Base-by-base conservation (phyloP, 768 basidiomycete species). In the Guyanaporus albipodus region DNA sequence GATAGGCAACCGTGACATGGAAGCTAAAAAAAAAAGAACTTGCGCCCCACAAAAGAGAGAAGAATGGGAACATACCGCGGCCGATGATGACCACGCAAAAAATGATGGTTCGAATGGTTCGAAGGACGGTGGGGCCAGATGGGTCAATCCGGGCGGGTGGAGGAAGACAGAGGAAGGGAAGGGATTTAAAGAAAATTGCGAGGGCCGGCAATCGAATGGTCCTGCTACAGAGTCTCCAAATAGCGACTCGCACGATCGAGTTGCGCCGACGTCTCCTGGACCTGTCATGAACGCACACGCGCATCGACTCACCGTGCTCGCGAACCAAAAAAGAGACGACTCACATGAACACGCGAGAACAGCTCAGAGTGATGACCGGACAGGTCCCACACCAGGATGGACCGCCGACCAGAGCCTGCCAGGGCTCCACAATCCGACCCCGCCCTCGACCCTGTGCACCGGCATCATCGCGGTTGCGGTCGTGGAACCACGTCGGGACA, bases 331-430 rank as follows among this genome's bases (percentile, higher is more conserved):
- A 9, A 6, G 4, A 11, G 6, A 8, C 5, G 40, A 61, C 77
- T 54, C 48, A 86, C 85, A 57, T 82, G 74, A 8, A 53, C 49
- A 9, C 62, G 49, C 37, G 73, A 67, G 57, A 87, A 87, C 0
- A 75, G 69, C 52, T 75, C 61, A 49, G 87, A 86, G 52, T 87
- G 85, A 59, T 86, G 63, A 0, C 85, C 85, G 0, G 83, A 79
- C 4, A 87, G 76, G 50, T 80, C 76, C 33, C 78, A 58, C 2
- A 75, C 67, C 32, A 70, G 68, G 1, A 84, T 46, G 6, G 57
- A 24, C 8, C 38, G 48, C 68, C 69, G 0, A 72, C 62, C 8
- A 81, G 50, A 0, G 35, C 51, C 43, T 77, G 72, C 84, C 85
- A 87, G 18, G 68, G 75, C 0, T 41, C 49, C 0, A 70, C 66